Evolutionary conservation across 192 early-diverging fungal genomes (phyloP).

Genomic region (Powellomyces hirtus): DNA sequence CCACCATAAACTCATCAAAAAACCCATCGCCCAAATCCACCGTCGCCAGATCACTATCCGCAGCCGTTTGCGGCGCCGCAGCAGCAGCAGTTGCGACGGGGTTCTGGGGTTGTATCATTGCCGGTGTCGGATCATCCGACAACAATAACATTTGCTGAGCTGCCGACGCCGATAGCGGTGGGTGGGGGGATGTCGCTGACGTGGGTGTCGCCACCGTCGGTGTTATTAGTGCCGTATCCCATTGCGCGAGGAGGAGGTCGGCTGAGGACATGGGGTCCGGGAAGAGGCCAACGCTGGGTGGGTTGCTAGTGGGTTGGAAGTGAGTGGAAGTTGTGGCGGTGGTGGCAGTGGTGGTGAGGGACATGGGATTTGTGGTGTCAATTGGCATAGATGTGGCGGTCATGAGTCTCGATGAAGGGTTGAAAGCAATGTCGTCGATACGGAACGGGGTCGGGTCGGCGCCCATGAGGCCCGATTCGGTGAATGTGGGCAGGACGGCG

Average conservation of each 20-base stretch:
- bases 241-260: background rate
- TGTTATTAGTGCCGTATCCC: background rate
- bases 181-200: background rate
- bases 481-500: too few species aligned
- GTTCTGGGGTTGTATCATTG: background rate
- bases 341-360: too few species aligned
- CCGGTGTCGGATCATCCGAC: background rate
- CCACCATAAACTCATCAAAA: background rate
- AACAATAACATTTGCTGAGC: background rate
- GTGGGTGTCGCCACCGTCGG: background rate
- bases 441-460: too few species aligned
- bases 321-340: too few species aligned
- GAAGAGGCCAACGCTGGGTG: too few species aligned
- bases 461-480: too few species aligned
- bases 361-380: too few species aligned
- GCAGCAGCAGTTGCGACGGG: background rate
- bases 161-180: background rate
- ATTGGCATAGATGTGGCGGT: too few species aligned
- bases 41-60: background rate
- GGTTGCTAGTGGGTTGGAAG: too few species aligned
- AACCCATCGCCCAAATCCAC: background rate
- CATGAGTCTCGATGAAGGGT: too few species aligned
- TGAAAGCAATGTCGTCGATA: too few species aligned
- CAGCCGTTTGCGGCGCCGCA: background rate
- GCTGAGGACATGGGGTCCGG: too few species aligned